These are phyloP conservation scores for Agrocybe pediades DNA, from an alignment of 768 basidiomycete species.

Conservation along the genomic window DNA sequence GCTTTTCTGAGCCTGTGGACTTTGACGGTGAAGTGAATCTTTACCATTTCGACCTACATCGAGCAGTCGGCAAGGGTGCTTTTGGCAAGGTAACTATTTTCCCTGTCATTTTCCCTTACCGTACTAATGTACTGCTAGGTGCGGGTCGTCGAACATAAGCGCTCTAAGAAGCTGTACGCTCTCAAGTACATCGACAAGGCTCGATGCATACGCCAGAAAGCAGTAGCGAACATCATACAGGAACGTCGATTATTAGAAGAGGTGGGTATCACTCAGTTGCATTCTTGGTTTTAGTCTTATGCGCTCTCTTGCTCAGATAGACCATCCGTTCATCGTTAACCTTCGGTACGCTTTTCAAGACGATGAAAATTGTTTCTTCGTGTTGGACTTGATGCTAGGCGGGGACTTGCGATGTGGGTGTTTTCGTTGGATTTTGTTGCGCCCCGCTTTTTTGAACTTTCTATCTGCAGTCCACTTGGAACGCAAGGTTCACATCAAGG, in stretches of 20 bases:
- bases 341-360: slow-evolving; percentile 96
- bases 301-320: slow-evolving; percentile 51
- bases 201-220: slow-evolving; percentile 87
- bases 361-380: slow-evolving; percentile 97
- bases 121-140: slow-evolving; percentile 53
- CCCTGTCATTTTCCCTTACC: slow-evolving; percentile 5
- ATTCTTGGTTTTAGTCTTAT: slow-evolving; percentile 2
- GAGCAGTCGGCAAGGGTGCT: slow-evolving; percentile 95
- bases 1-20: slow-evolving; percentile 79
- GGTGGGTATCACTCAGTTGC: slow-evolving; percentile 41
- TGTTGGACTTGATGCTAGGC: slow-evolving; percentile 94
- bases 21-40: slow-evolving; percentile 85
- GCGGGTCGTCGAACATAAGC: slow-evolving; percentile 95
- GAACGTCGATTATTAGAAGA: slow-evolving; percentile 92
- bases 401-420: slow-evolving; percentile 88
- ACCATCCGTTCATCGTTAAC: slow-evolving; percentile 89
- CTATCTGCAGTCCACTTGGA: slow-evolving; percentile 76
- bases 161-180: slow-evolving; percentile 88
- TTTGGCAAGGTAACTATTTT: slow-evolving; percentile 85
- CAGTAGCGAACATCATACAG: slow-evolving; percentile 91
- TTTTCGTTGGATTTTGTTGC: slow-evolving; percentile 3
- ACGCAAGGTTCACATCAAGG: slow-evolving; percentile 62
- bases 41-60: slow-evolving; percentile 95
- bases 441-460: slow-evolving; percentile 3
- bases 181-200: slow-evolving; percentile 99